Evolutionary conservation across 164 flowering plant species (phyloP).

Genomic region (Umbellularia californica): DNA sequence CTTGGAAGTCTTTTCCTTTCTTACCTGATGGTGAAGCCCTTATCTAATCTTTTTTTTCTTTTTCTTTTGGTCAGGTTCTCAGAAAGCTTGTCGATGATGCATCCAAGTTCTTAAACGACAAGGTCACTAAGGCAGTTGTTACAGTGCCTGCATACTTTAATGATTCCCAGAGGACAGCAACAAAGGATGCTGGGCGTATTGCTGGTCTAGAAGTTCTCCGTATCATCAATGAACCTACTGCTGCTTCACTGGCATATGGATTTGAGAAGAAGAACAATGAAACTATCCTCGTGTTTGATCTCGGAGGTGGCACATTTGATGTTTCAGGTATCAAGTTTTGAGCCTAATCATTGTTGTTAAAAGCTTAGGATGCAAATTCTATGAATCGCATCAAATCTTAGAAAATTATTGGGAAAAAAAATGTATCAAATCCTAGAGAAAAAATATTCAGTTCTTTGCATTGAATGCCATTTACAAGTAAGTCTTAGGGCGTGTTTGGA

Average conservation of each 20-base stretch:
- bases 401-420: no score
- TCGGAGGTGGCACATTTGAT: conserved; percentile 93
- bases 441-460: no score
- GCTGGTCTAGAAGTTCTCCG: conserved; percentile 88
- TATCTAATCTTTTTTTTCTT: background rate
- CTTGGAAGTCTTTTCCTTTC: no score
- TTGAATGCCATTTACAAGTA: no score
- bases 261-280: conserved; percentile 90
- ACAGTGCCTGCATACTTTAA: conserved; percentile 94
- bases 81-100: conserved; percentile 76
- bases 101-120: conserved; percentile 81
- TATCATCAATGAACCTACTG: conserved; percentile 89
- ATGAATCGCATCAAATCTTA: no score
- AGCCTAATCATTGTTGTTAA: background rate
- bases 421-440: no score
- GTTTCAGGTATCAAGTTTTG: conserved; percentile 59
- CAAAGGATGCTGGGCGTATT: conserved; percentile 92
- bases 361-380: no score
- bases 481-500: no score
- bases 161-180: conserved; percentile 93
- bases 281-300: conserved; percentile 86
- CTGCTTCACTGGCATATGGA: conserved; percentile 92
- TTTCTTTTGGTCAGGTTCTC: background rate
- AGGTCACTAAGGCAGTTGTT: conserved; percentile 82
- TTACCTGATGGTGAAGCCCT: no score